Evolutionary conservation across 768 basidiomycete species (phyloP).

Genomic region (Suillus discolor): DNA sequence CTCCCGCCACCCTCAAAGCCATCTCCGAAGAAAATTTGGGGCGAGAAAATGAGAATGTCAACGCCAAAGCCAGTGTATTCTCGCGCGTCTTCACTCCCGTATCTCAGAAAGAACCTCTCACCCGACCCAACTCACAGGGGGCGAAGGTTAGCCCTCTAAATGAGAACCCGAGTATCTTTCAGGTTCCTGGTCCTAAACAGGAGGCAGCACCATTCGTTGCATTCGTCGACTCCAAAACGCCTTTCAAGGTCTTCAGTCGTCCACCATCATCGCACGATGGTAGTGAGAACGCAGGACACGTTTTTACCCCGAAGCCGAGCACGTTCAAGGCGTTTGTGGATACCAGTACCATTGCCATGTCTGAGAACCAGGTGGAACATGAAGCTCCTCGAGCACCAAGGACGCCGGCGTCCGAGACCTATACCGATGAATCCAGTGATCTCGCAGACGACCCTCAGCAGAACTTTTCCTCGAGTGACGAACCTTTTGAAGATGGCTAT

Average conservation of each 20-base stretch:
- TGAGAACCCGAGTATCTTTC: constrained; percentile 13
- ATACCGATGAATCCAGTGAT: constrained; percentile 37
- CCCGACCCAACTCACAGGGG: constrained; percentile 24
- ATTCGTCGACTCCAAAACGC: constrained; percentile 41
- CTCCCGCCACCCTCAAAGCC: constrained; percentile 31
- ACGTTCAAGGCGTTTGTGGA: constrained; percentile 44
- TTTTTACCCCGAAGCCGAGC: constrained; percentile 49
- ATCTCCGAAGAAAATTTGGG: constrained; percentile 38
- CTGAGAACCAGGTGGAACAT: constrained; percentile 15
- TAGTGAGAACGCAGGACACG: constrained; percentile 37
- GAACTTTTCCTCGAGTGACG: constrained; percentile 36
- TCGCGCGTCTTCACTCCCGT: constrained; percentile 69
- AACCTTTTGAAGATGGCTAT: constrained; percentile 34
- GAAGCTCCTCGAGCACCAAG: constrained; percentile 19
- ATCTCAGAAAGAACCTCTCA: constrained; percentile 39
- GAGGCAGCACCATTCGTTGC: constrained; percentile 43
- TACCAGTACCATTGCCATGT: constrained; percentile 15
- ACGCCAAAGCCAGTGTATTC: constrained; percentile 44
- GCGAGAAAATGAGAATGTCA: constrained; percentile 3
- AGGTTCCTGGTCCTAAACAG: constrained; percentile 17
- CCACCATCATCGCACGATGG: constrained; percentile 50
- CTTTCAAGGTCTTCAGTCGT: constrained; percentile 70
- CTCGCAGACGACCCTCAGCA: constrained; percentile 18
- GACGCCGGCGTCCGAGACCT: constrained; percentile 20
- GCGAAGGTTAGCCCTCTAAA: constrained; percentile 20